Base-by-base conservation (phyloP, 768 basidiomycete genomes). In the Mycena olivaceomarginata region DNA sequence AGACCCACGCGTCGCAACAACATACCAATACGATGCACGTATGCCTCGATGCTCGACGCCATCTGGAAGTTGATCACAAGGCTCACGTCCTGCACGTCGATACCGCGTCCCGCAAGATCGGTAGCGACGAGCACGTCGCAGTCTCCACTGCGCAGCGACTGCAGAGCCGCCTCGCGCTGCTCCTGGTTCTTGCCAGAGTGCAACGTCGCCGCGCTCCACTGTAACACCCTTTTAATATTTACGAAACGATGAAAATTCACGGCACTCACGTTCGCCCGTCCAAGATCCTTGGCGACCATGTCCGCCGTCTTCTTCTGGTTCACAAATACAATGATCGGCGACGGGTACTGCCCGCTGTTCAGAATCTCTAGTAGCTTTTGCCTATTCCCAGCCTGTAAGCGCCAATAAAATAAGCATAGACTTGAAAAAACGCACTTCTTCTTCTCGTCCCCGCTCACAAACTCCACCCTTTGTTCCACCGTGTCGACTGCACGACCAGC, bases 271-370 rank as follows among this genome's bases (percentile, higher is more conserved):
- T 96, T 95, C 53, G 94, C 96, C 68, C 97, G 95, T 65, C 94
- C 93, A 2, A 99, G 89, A 82, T 99, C 98, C 84, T 98, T 98
- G 51, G 97, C 95, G 45, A 99, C 97, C 94, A 97, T 96, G 84
- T 99, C 98, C 67, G 98, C 98, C 15, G 97, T 98, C 90, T 99
- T 98, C 90, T 99, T 99, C 86, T 99, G 98, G 85, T 99, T 99
- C 89, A 99, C 98, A 86, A 99, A 99, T 22, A 97, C 96, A 78
- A 99, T 99, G 80, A 99, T 99, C 6, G 98, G 98, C 20, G 98
- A 92, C 46, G 93, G 85, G 84, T 93, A 97, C 77, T 91, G 89
- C 56, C 93, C 94, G 77, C 93, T 94, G 88, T 98, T 97, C 85
- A 99, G 93, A 78, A 99, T 96, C 83, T 99, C 98, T 82, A 98